A percentile compares a stretch with the other conserved stretches of the same genome.
phyloP scores from a whole-genome alignment of 1,139 yeast genomes.

The Pichia kudriavzevii region DNA sequence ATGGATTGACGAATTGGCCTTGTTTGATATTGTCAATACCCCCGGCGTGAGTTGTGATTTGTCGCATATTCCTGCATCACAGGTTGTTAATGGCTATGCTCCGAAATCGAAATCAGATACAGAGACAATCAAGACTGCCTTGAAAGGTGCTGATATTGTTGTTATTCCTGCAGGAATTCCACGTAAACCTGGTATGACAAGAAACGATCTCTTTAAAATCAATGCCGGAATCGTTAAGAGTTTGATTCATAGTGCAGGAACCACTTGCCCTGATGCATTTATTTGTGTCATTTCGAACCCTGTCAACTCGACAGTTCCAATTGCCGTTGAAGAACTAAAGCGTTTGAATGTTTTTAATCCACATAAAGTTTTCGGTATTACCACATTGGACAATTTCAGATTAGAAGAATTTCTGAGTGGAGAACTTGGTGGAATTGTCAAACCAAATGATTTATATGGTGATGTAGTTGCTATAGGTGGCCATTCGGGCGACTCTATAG shows the following conservation, averaged over 20 bases:
- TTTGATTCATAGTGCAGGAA: conserved; percentile 52
- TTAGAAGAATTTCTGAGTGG: conserved; percentile 57
- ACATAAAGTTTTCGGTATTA: conserved; percentile 60
- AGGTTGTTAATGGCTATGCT: conserved; percentile 48
- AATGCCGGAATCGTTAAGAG: conserved; percentile 63
- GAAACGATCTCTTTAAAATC: conserved; percentile 68
- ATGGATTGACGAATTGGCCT: conserved; percentile 46
- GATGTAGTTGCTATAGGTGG: conserved; percentile 64
- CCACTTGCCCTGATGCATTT: conserved; percentile 53
- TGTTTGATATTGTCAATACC: conserved; percentile 62
- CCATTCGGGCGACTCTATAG: conserved; percentile 71
- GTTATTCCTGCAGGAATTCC: conserved; percentile 69
- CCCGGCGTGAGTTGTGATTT: conserved; percentile 70
- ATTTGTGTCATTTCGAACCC: conserved; percentile 68
- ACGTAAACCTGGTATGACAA: conserved; percentile 73
- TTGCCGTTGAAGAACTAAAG: conserved; percentile 65
- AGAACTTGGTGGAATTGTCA: conserved; percentile 25
- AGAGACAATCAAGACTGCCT: conserved; percentile 32
- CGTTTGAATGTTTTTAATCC: conserved; percentile 57
- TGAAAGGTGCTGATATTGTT: conserved; percentile 50
- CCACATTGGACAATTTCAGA: conserved; percentile 63
- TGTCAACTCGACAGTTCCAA: conserved; percentile 68
- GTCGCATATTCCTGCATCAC: conserved; percentile 61
- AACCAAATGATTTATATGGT: conserved; percentile 37
- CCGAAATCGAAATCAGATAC: conserved; percentile 44